phyloP scores from a whole-genome alignment of 495 filamentous ascomycete species.

The Aspergillus homomorphus region DNA sequence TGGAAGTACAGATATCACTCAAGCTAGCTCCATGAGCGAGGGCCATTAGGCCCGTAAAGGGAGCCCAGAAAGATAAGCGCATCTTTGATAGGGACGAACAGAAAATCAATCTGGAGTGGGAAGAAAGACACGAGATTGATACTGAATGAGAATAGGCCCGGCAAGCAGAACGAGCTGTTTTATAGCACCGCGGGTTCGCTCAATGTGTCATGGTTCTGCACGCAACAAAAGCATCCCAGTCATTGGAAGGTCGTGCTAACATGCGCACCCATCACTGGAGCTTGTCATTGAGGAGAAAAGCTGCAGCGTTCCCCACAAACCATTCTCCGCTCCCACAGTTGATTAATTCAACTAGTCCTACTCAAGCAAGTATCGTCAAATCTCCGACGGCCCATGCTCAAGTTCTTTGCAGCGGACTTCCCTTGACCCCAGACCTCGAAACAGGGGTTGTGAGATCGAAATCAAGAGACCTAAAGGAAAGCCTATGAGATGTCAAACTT shows the following conservation, averaged over 20 bases:
- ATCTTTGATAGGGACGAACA: not conserved
- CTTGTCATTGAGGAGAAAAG: not conserved
- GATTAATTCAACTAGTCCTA: not conserved
- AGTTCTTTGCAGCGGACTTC: too few species aligned
- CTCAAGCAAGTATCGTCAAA: not conserved
- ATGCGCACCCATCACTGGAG: not conserved
- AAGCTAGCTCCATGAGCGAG: conserved; percentile 11
- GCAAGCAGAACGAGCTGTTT: not conserved
- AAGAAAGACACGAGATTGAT: not conserved
- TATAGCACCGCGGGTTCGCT: not conserved
- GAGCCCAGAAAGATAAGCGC: not conserved
- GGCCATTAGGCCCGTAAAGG: not conserved
- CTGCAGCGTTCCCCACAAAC: not conserved
- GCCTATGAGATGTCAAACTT: too few species aligned
- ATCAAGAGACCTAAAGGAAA: too few species aligned
- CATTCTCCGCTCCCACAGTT: not conserved
- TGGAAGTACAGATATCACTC: conserved; percentile 27
- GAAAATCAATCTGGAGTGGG: not conserved
- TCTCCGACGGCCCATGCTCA: not conserved
- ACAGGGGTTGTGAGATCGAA: too few species aligned
- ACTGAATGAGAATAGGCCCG: not conserved
- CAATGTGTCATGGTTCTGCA: too few species aligned
- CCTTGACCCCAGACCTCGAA: too few species aligned
- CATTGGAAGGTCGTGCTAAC: not conserved
- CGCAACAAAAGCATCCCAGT: not conserved